Conservation (phyloP, 805 yeast species). For the Wickerhamiella nectarea region DNA sequence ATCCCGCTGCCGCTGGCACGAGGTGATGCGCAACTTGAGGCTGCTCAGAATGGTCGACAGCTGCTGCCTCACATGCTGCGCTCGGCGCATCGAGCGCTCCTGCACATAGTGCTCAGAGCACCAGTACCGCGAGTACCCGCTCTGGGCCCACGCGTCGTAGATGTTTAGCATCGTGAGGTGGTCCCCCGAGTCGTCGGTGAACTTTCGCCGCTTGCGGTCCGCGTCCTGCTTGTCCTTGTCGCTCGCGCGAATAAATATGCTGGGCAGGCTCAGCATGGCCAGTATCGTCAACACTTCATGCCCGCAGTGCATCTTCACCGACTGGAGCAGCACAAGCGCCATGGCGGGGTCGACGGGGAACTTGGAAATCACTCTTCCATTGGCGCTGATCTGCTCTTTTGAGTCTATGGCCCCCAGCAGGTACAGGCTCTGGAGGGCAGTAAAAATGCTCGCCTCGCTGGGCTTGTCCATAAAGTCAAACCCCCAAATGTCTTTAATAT, state of each 20-base stretch:
- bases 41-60: conserved; percentile 36
- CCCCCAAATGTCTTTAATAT: conserved; percentile 64
- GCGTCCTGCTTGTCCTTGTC: conserved; percentile 44
- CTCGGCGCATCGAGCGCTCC: conserved; percentile 54
- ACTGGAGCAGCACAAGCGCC: conserved; percentile 57
- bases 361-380: conserved; percentile 78
- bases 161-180: conserved; percentile 63
- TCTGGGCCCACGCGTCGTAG: conserved; percentile 62
- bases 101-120: conserved; percentile 75
- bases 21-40: conserved; percentile 11
- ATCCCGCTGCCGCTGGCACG: conserved; percentile 25
- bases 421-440: conserved; percentile 69
- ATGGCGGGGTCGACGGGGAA: conserved; percentile 88
- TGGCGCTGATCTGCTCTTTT: conserved; percentile 58
- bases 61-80: conserved; percentile 58
- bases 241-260: conserved; percentile 57
- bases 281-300: conserved; percentile 60
- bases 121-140: conserved; percentile 62
- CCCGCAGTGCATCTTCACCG: conserved; percentile 47
- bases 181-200: conserved; percentile 51
- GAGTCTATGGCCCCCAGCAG: conserved; percentile 69
- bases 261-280: conserved; percentile 71
- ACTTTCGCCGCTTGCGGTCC: conserved; percentile 45
- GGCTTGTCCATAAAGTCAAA: conserved; percentile 94
- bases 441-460: conserved; percentile 51